phyloP scores from a whole-genome alignment of 345 rosid genomes.

The Aurinia saxatilis region DNA sequence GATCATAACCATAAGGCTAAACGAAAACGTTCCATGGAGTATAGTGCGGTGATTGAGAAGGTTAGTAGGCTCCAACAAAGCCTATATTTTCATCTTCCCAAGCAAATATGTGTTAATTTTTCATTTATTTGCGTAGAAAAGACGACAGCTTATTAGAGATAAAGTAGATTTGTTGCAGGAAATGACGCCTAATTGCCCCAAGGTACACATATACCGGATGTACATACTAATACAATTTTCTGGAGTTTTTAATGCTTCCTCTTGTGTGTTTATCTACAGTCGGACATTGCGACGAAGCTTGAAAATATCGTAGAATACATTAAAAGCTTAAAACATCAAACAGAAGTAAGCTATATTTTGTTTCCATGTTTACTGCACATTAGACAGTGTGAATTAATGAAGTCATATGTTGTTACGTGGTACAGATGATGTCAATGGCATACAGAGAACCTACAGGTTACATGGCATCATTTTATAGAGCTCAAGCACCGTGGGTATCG shows the following conservation, averaged over 20 bases:
- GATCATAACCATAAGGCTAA: not conserved
- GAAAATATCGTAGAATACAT: not conserved
- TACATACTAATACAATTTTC: not conserved
- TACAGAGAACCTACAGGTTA: not conserved
- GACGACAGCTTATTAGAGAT: conserved; percentile 6
- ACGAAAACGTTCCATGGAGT: conserved; percentile 8
- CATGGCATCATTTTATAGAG: conserved; percentile 2
- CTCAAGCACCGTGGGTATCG: conserved; percentile 11
- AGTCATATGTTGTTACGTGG: not conserved
- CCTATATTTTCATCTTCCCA: too few species aligned
- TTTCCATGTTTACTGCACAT: too few species aligned
- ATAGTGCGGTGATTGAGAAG: conserved; percentile 18
- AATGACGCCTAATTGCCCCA: not conserved
- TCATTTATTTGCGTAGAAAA: conserved; percentile 5
- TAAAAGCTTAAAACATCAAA: not conserved
- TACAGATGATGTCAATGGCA: conserved; percentile 2
- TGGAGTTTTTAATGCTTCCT: not conserved
- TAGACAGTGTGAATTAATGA: too few species aligned
- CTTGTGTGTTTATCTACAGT: not conserved
- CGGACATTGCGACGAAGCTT: conserved; percentile 13
- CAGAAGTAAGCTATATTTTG: not conserved
- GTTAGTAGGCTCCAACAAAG: too few species aligned
- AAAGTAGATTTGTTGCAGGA: conserved; percentile 14
- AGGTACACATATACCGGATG: not conserved
- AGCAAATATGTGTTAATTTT: not conserved